Conservation (phyloP, 495 filamentous ascomycete species). For the Penicillium cataractarum region DNA sequence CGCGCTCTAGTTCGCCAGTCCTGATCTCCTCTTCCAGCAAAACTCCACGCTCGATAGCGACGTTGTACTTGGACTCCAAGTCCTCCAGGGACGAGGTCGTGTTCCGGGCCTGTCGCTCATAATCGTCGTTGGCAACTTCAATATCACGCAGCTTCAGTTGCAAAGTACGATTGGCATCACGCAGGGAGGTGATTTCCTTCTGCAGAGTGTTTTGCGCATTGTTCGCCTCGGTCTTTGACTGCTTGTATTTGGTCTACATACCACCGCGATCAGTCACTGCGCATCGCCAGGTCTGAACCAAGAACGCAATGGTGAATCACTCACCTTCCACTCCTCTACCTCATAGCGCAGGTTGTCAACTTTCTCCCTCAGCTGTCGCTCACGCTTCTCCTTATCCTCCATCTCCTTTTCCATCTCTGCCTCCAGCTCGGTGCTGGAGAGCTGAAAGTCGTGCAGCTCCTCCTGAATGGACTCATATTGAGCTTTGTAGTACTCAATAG, state of each 20-base stretch:
- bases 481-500: conserved; percentile 88
- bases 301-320: conserved; percentile 17
- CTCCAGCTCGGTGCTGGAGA: conserved; percentile 91
- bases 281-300: neutral
- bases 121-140: conserved; percentile 97
- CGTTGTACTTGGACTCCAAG: conserved; percentile 94
- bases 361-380: conserved; percentile 82
- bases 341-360: conserved; percentile 82
- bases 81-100: conserved; percentile 95
- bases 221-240: conserved; percentile 85
- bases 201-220: conserved; percentile 82
- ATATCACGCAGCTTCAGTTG: conserved; percentile 88
- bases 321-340: conserved; percentile 97
- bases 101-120: conserved; percentile 91
- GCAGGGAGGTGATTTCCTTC: conserved; percentile 91
- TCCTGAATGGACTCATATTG: conserved; percentile 93
- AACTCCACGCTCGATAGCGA: conserved; percentile 86
- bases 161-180: conserved; percentile 79
- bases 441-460: conserved; percentile 92
- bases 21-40: conserved; percentile 95
- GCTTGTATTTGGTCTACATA: conserved; percentile 87
- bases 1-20: conserved; percentile 86
- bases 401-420: conserved; percentile 95
- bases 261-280: neutral
- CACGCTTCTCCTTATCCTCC: conserved; percentile 91